Evolutionary conservation across 441 rosid genomes (phyloP).

Genomic region (Breynia disticha): DNA sequence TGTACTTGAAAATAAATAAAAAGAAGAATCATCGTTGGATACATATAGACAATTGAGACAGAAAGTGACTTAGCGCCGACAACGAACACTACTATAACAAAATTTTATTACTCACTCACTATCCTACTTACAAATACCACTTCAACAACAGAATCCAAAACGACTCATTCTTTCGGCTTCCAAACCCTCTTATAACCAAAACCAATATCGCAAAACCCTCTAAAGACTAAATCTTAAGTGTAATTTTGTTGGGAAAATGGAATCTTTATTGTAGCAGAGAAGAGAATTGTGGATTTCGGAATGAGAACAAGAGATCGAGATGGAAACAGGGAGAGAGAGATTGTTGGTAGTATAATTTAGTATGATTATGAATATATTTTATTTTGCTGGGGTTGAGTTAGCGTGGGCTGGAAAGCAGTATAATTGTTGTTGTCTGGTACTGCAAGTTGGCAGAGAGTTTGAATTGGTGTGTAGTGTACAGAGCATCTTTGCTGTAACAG

Average conservation of each 20-base stretch:
- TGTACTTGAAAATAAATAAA: constrained; percentile 29
- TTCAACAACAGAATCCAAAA: constrained; percentile 5
- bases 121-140: background rate
- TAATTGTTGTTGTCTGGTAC: constrained; percentile 40
- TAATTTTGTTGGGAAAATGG: constrained; percentile 1
- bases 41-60: constrained; percentile 91
- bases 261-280: background rate
- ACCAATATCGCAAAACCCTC: constrained; percentile 17
- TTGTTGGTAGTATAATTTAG: background rate
- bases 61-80: constrained; percentile 91
- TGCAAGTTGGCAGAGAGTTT: constrained; percentile 34
- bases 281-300: background rate
- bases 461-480: no score
- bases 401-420: constrained; percentile 50
- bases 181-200: constrained; percentile 16
- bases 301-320: background rate
- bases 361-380: background rate
- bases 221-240: constrained; percentile 5
- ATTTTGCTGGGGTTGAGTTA: background rate
- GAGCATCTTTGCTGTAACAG: no score
- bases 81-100: constrained; percentile 28
- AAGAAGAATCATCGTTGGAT: constrained; percentile 51
- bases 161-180: constrained; percentile 21
- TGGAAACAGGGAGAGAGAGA: background rate
- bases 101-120: background rate